A percentile compares a stretch with the other conserved stretches of the same genome.
Evolutionary conservation across 2,329 filamentous ascomycete genomes (phyloP).

Genomic region (Diaporthe caulivora): DNA sequence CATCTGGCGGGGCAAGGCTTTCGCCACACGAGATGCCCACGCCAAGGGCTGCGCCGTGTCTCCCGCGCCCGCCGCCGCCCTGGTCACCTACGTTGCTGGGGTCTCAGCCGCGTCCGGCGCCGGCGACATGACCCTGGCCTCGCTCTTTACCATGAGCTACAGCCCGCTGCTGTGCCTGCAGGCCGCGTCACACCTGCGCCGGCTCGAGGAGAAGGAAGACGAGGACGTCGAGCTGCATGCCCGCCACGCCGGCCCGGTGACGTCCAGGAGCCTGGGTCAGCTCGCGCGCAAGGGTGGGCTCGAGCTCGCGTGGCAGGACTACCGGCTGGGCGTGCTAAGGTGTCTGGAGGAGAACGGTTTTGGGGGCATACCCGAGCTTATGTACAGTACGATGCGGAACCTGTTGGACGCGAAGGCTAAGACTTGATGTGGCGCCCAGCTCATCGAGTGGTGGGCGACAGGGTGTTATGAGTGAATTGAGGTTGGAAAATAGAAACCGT

Average conservation of each 20-base stretch:
- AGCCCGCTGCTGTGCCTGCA: constrained; percentile 69
- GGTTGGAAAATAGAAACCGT: no score
- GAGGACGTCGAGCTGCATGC: constrained; percentile 55
- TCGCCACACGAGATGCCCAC: constrained; percentile 74
- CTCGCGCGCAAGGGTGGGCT: constrained; percentile 76
- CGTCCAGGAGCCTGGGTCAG: constrained; percentile 72
- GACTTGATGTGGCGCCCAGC: background rate
- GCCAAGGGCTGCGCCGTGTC: constrained; percentile 65
- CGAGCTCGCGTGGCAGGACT: constrained; percentile 78
- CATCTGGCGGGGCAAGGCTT: constrained; percentile 81
- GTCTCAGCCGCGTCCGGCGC: constrained; percentile 56
- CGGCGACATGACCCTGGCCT: constrained; percentile 57
- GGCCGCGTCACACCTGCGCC: constrained; percentile 67
- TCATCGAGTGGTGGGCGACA: background rate
- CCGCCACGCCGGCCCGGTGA: constrained; percentile 77
- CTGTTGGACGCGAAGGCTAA: constrained; percentile 65
- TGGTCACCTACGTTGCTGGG: constrained; percentile 62
- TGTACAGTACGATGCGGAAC: constrained; percentile 86
- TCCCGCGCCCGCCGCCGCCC: constrained; percentile 54
- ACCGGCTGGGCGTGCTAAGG: constrained; percentile 77
- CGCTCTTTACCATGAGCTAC: constrained; percentile 70
- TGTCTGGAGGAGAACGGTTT: constrained; percentile 75
- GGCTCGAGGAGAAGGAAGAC: constrained; percentile 68
- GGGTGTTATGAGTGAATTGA: background rate
- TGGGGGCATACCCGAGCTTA: constrained; percentile 75